Evolutionary conservation across 768 basidiomycete genomes (phyloP), one percentile per base, ranked within the genome.

Genomic region (Tremella yokohamensis): DNA sequence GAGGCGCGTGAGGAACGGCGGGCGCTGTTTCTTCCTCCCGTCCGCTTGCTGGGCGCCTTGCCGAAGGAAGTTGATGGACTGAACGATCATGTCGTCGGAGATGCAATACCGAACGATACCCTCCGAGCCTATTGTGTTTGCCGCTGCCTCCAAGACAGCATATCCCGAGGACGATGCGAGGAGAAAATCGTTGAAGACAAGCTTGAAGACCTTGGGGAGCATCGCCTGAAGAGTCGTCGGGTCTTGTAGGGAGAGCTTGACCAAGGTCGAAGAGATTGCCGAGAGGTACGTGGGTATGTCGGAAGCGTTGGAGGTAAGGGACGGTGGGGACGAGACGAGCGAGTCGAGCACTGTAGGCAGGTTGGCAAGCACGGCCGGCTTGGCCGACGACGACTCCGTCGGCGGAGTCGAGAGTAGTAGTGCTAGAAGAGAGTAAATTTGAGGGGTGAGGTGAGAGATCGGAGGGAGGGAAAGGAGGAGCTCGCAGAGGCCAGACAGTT

Each of bases 401-500:
- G 75, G 73, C 8, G 73, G 70, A 11, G 75, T 76, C 9, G 76
- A 75, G 61, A 97, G 85, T 3, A 98, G 81, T 63, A 87, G 86
- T 29, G 92, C 85, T 62, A 99, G 82, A 49, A 93, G 82, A 39
- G 87, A 85, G 74, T 93, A 97, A 26, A 88, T 82, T 13, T 89
- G 84, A 75, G 92, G 87, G 0, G 93, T 87, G 42, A 99, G 82
- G 75, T 92, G 96, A 19, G 88, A 84, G 65, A 94, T 81, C 56
- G 89, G 87, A 18, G 94, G 91, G 29, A 97, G 84, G 20, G 83
- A 80, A 6, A 97, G 84, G 24, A 98, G 83, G 19, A 84, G 79
- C 18, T 82, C 81, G 19, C 85, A 85, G 50, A 96, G 83, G 3
- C 80, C 62, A 11, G 89, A 83, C 34, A 93, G 81, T 37, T 84